These are phyloP conservation scores for Coemansia sp. DNA, from an alignment of 192 early-diverging fungal species.

Conservation along the genomic window DNA sequence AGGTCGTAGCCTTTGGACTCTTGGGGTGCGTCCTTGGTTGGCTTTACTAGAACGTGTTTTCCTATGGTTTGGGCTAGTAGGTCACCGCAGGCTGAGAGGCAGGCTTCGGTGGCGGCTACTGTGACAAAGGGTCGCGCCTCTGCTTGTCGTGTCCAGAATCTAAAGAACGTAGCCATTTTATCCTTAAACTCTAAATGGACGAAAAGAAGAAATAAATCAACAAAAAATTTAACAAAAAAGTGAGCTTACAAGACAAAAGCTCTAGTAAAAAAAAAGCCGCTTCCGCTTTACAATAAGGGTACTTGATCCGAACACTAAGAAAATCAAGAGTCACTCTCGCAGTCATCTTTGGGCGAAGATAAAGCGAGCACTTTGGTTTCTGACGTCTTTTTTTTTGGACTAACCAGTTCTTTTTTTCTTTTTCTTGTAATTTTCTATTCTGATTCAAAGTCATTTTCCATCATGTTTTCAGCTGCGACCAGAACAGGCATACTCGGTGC, in stretches of 20 bases:
- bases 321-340: not conserved
- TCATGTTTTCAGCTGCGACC: conserved; percentile 42
- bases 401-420: not conserved
- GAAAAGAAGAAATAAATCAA: not conserved
- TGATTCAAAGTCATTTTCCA: not conserved
- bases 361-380: not conserved
- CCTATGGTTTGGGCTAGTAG: conserved; percentile 51
- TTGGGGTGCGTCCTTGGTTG: not conserved
- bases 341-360: not conserved
- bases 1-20: conserved; percentile 38
- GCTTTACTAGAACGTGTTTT: conserved; percentile 24
- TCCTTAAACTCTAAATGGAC: not conserved
- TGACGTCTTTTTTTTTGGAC: not conserved
- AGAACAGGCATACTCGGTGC: conserved; percentile 29
- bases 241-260: not conserved
- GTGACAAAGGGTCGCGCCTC: conserved; percentile 55
- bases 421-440: not conserved
- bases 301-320: not conserved
- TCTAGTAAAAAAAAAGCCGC: not conserved
- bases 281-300: not conserved
- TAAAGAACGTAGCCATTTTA: conserved; percentile 51
- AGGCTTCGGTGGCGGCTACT: conserved; percentile 54
- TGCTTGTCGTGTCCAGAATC: conserved; percentile 58
- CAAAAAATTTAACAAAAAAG: conserved; percentile 13
- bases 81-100: conserved; percentile 55